Conservation (phyloP, 2,329 filamentous ascomycete genomes). For the Gaeumannomyces sp. region DNA sequence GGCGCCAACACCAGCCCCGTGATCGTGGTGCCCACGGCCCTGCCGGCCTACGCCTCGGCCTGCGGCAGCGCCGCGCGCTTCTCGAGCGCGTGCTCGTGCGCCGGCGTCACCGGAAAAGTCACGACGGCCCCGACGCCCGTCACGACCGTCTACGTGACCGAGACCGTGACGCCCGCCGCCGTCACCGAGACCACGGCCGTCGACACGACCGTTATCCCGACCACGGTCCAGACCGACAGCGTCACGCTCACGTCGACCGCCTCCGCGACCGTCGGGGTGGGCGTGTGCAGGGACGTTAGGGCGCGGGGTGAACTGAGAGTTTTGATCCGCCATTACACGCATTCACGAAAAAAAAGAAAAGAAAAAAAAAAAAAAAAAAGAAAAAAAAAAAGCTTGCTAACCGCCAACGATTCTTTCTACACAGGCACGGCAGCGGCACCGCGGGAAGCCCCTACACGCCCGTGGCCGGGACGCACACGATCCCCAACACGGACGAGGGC, state of each 20-base stretch:
- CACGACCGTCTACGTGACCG: slow-evolving; percentile 9
- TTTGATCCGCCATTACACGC: neutral
- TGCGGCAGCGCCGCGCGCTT: slow-evolving; percentile 18
- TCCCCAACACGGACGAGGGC: neutral
- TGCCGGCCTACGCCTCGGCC: slow-evolving; percentile 20
- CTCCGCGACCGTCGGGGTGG: neutral
- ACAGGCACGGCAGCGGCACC: too few relatives aligned
- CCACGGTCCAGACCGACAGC: neutral
- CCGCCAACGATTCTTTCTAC: too few relatives aligned
- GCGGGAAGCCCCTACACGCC: too few relatives aligned
- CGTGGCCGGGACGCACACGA: neutral
- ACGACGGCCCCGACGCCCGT: slow-evolving; percentile 7
- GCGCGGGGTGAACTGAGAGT: neutral
- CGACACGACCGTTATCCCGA: neutral
- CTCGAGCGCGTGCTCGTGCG: slow-evolving; percentile 24
- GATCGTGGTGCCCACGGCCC: slow-evolving; percentile 4
- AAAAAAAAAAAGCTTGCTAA: too few relatives aligned
- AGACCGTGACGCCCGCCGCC: slow-evolving; percentile 7
- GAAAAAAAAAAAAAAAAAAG: too few relatives aligned
- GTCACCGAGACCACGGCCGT: neutral
- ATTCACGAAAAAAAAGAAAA: too few relatives aligned
- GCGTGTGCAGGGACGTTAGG: neutral
- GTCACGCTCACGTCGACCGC: neutral
- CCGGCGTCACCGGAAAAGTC: slow-evolving; percentile 17
- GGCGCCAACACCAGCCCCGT: neutral